Percentiles rank a stretch among this genome's conserved stretches.
These are phyloP conservation scores for Digitaria exilis DNA, from an alignment of 202 grass and related monocot species.

Conservation along the genomic window DNA sequence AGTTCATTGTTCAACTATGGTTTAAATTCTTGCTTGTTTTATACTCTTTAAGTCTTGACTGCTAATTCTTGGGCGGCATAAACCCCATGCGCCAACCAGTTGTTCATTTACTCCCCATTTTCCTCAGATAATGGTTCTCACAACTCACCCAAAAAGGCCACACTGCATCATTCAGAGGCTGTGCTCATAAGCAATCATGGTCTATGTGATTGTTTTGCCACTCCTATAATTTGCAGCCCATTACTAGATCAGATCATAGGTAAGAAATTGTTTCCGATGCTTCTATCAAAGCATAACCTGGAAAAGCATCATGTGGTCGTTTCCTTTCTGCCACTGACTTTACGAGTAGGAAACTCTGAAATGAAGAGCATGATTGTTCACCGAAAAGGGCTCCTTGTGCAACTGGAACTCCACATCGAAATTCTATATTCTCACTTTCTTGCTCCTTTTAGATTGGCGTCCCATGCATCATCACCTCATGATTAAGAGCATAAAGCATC, in stretches of 20 bases:
- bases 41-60: not conserved
- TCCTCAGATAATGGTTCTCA: not conserved
- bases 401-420: constrained; percentile 42
- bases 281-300: constrained; percentile 17
- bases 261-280: not conserved
- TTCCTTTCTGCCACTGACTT: not conserved
- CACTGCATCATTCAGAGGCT: not conserved
- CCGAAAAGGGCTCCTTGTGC: constrained; percentile 4
- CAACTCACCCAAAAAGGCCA: not conserved
- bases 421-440: constrained; percentile 7
- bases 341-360: not conserved
- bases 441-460: constrained; percentile 21
- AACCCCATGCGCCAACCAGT: not conserved
- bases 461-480: constrained; percentile 35
- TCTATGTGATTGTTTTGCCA: constrained; percentile 27
- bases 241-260: constrained; percentile 17
- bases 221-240: constrained; percentile 17
- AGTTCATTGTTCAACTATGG: not conserved
- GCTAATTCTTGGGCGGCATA: not conserved
- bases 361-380: constrained; percentile 20
- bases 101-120: not conserved
- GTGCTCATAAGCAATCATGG: not conserved
- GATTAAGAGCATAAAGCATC: constrained; percentile 40
- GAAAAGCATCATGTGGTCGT: not conserved
- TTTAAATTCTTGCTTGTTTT: not conserved